phyloP scores from a whole-genome alignment of 176 grass and related monocot species.

The Hordeum marinum region DNA sequence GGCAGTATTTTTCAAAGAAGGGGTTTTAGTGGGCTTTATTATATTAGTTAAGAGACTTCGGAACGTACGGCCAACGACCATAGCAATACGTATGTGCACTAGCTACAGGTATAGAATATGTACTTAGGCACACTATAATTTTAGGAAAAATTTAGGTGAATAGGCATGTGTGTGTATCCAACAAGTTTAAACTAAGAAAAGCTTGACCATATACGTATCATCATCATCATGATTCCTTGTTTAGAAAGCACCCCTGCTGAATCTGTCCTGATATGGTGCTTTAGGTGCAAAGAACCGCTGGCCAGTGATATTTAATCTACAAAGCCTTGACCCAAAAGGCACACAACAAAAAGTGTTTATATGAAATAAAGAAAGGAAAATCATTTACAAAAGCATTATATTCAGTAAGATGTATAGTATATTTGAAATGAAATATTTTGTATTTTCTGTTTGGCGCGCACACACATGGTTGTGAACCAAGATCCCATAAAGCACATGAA shows the following conservation, averaged over 20 bases:
- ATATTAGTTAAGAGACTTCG: not conserved
- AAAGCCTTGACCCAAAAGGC: constrained; percentile 18
- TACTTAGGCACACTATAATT: not conserved
- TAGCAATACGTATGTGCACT: constrained; percentile 6
- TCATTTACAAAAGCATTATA: not conserved
- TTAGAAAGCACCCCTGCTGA: constrained; percentile 23
- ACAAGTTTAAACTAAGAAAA: constrained; percentile 2
- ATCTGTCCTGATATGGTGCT: constrained; percentile 16
- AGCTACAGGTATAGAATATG: not conserved
- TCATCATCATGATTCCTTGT: constrained; percentile 45
- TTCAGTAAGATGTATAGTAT: not conserved
- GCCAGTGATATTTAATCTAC: not conserved
- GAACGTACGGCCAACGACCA: not conserved
- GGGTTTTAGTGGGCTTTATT: not conserved
- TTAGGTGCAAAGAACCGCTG: constrained; percentile 29
- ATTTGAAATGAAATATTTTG: not conserved
- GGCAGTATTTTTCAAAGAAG: not conserved
- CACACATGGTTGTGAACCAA: not conserved
- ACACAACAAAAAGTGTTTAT: not conserved
- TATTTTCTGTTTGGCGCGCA: not conserved
- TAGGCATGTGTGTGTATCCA: constrained; percentile 22
- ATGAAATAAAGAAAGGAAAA: not conserved
- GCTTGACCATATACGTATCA: constrained; percentile 23
- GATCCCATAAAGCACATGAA: not conserved
- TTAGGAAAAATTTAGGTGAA: not conserved